Percentiles rank a stretch among this genome's conserved stretches.
These are phyloP conservation scores for Ophiostoma fasciatum DNA, from an alignment of 2,329 filamentous ascomycete genomes.

Conservation along the genomic window DNA sequence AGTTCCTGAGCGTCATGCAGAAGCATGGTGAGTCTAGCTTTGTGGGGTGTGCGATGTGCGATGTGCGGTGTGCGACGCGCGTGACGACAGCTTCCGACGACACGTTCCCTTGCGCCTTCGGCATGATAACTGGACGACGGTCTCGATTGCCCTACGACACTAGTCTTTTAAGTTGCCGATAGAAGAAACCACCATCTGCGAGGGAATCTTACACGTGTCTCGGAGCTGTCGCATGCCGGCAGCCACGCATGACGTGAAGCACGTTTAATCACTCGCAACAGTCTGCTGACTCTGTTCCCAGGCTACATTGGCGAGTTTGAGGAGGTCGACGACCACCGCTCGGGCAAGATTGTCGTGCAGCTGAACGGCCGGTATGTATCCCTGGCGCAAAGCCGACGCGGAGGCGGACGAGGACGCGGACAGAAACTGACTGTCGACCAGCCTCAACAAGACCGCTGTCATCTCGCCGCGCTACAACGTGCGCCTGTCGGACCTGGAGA, in stretches of 20 bases:
- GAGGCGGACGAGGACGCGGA: conserved; percentile 11
- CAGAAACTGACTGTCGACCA: conserved; percentile 5
- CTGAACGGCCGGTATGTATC: conserved; percentile 65
- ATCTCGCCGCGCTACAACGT: conserved; percentile 99
- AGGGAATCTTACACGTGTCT: conserved; percentile 96
- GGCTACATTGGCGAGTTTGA: conserved; percentile 99
- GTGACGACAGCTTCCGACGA: no score
- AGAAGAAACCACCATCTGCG: conserved; percentile 58
- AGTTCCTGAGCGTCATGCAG: conserved; percentile 99
- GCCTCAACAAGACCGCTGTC: conserved; percentile 96
- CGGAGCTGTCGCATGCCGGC: conserved; percentile 32
- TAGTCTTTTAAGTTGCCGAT: conserved; percentile 99
- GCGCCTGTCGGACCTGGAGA: conserved; percentile 93
- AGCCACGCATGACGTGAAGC: conserved; percentile 50
- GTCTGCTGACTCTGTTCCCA: conserved; percentile 28
- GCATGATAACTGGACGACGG: conserved; percentile 99
- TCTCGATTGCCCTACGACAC: conserved; percentile 69
- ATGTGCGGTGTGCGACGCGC: no score
- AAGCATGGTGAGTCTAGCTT: conserved; percentile 67
- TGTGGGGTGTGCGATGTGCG: no score
- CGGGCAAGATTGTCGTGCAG: conserved; percentile 99
- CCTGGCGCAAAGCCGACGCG: not conserved
- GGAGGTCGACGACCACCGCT: conserved; percentile 98
- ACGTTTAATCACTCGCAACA: conserved; percentile 96
- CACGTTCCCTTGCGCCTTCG: conserved; percentile 46